phyloP scores from a whole-genome alignment of 192 early-diverging fungal genomes.

The Backusella morwellensis region DNA sequence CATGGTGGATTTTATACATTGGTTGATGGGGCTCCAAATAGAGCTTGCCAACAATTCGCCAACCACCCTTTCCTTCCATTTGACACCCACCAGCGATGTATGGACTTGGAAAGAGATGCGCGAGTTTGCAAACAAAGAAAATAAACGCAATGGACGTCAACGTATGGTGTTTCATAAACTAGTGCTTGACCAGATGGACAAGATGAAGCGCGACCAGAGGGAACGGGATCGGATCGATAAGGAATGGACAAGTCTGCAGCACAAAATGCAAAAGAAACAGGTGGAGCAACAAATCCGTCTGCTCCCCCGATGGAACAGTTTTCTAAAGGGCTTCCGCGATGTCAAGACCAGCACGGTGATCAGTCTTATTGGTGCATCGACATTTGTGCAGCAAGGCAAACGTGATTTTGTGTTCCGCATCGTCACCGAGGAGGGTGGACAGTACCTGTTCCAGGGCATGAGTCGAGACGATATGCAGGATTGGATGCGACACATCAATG shows the following conservation, averaged over 20 bases:
- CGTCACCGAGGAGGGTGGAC: constrained; percentile 72
- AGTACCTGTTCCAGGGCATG: constrained; percentile 67
- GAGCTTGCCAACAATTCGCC: background rate
- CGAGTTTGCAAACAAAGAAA: constrained; percentile 38
- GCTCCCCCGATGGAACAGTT: constrained; percentile 34
- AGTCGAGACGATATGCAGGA: constrained; percentile 67
- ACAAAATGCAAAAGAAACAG: constrained; percentile 42
- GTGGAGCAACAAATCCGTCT: constrained; percentile 39
- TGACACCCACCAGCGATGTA: constrained; percentile 9
- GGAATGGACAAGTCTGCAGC: constrained; percentile 54
- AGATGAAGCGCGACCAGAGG: constrained; percentile 60
- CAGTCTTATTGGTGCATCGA: constrained; percentile 68
- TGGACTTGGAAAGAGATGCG: constrained; percentile 37
- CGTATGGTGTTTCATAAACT: constrained; percentile 43
- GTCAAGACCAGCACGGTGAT: constrained; percentile 43
- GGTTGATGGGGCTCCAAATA: constrained; percentile 25
- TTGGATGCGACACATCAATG: constrained; percentile 66
- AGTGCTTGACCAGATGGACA: constrained; percentile 59
- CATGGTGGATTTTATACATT: constrained; percentile 49
- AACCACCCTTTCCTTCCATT: background rate
- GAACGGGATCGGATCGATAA: constrained; percentile 61
- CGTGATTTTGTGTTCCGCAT: constrained; percentile 72
- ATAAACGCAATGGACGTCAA: background rate
- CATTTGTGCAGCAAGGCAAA: constrained; percentile 56
- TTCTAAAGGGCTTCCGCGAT: constrained; percentile 5